Base-by-base conservation (phyloP, 192 early-diverging fungal species). In the Linnemannia elongata region DNA sequence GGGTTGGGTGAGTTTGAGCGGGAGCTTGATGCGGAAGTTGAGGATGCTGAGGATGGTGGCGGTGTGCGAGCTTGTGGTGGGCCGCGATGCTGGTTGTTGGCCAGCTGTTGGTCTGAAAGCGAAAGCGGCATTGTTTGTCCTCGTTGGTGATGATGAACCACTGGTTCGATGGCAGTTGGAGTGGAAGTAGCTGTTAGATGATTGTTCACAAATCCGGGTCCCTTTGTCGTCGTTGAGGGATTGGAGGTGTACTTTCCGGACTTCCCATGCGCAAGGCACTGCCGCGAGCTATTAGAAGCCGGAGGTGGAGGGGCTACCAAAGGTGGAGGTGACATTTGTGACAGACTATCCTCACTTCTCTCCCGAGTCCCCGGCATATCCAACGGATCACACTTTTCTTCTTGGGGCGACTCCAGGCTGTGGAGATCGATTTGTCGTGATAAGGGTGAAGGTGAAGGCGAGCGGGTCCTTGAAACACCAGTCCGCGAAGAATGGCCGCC, bases 381-480 rank as follows among this genome's bases (percentile, higher is more conserved):
- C 30, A 72, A 72, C 20, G 55, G 55, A 10, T 68, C 76, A 4
- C 77, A 71, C 12, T 74, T 72, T 27, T 82, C 81, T 4, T 82
- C 81, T 44, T 60, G 70, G 35, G 81, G 81, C 7, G 81, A 77
- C 36, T 82, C 81, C 60, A 75, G 30, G 9, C 79, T 72, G 6
- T 72, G 41, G 8, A 83, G 52, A 30, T 75, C 69, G 44, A 78
- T 71, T 36, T 85, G 83, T 66, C 55, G 39, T 22, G 79, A 87
- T 22, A 80, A 60, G 0, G 84, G 79, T 27, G 75, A 80, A 6
- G 84, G 84, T 7, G 79, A 81, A 4, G 79, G 79, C 2, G 84
- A 81, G 15, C 79, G 79, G 18, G 74, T 78, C 33, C 75, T 77
- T 35, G 57, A 24, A 27, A 38, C 71, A 33, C 20, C 8, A 1